These are phyloP conservation scores for Ceratocystis papillata DNA, from an alignment of 2,329 filamentous ascomycete genomes.

Conservation along the genomic window DNA sequence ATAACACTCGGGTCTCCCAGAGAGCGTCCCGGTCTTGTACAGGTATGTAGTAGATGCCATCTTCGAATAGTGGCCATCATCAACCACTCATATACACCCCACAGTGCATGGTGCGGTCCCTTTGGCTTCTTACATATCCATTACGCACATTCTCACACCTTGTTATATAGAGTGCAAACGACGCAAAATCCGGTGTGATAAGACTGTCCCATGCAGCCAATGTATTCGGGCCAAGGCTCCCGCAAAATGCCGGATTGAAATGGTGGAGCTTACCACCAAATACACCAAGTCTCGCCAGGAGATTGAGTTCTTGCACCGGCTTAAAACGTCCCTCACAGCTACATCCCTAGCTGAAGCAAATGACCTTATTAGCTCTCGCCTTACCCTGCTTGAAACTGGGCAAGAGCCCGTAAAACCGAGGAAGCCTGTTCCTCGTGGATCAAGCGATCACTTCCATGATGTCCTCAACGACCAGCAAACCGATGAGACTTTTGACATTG, in stretches of 20 bases:
- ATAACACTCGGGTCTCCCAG: conserved; percentile 20
- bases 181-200: conserved; percentile 23
- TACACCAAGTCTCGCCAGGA: conserved; percentile 24
- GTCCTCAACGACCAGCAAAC: conserved; percentile 17
- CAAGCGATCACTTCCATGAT: conserved; percentile 19
- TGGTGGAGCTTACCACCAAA: conserved; percentile 24
- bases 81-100: not conserved
- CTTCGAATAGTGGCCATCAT: not conserved
- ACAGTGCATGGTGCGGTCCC: too few relatives aligned
- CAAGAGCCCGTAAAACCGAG: conserved; percentile 16
- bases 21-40: conserved; percentile 23
- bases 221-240: conserved; percentile 23
- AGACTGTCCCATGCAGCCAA: conserved; percentile 23
- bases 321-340: conserved; percentile 16
- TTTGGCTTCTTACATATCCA: too few relatives aligned
- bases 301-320: conserved; percentile 22
- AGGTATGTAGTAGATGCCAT: not conserved
- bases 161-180: conserved; percentile 22
- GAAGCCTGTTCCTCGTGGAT: not conserved
- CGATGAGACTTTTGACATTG: conserved; percentile 19
- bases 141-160: not conserved
- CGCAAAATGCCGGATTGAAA: conserved; percentile 20
- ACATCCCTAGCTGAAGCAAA: conserved; percentile 17
- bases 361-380: conserved; percentile 15
- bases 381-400: conserved; percentile 22